Conservation (phyloP, 225 moss, liverwort and hornwort genomes). For the Straminergon stramineum region DNA sequence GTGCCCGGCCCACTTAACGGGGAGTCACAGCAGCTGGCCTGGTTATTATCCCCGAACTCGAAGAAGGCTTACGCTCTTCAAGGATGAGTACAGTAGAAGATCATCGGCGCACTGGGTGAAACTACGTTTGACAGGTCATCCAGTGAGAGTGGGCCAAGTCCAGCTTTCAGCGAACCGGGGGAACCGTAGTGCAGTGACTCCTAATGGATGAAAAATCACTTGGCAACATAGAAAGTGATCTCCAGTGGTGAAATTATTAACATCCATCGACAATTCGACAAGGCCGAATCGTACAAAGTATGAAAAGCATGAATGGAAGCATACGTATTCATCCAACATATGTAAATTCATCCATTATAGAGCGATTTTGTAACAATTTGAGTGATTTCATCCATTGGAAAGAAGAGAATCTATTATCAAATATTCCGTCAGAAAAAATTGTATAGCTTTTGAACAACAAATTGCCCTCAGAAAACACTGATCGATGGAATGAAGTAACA, state of each 20-base stretch:
- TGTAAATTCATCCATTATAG: not conserved
- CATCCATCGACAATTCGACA: not conserved
- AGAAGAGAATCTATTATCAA: not conserved
- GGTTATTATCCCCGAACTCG: not conserved
- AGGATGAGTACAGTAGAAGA: not conserved
- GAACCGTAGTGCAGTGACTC: no score
- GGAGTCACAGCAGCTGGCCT: not conserved
- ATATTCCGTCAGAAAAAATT: not conserved
- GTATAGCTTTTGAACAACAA: not conserved
- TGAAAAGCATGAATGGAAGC: not conserved
- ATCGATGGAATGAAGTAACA: accelerated
- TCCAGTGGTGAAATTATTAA: not conserved
- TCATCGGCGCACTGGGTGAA: not conserved
- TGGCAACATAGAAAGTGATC: not conserved
- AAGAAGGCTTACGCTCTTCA: not conserved
- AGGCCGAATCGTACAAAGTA: no score
- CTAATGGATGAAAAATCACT: not conserved
- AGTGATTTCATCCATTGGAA: not conserved
- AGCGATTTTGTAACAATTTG: not conserved
- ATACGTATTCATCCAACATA: not conserved
- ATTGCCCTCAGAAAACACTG: not conserved
- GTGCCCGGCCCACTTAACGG: not conserved
- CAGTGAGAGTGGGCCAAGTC: not conserved
- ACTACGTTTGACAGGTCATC: not conserved
- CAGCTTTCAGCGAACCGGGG: not conserved